Base-by-base conservation (phyloP, 345 rosid species). In the Rhizophora mangle region DNA sequence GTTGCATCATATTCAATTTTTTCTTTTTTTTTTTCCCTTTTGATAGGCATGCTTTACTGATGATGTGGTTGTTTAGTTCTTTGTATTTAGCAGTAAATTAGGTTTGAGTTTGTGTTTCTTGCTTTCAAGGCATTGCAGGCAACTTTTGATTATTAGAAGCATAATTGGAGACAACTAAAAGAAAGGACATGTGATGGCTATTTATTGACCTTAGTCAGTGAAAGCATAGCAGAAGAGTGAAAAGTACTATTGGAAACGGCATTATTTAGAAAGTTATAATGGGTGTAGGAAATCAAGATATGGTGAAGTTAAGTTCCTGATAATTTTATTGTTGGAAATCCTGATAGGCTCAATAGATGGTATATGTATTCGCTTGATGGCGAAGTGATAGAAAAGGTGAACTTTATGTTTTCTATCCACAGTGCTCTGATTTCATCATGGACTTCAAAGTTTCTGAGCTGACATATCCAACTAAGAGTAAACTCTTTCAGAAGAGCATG, bases 31-130 rank as follows among this genome's bases (percentile, higher is more conserved):
- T 6, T 61, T 21, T 18, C 9, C 16, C 36, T 6, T 61, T 36
- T 21, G 52, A 65, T 65, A 30, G 61, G 58, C 27, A 61, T 43
- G 49, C 70, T 37, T 65, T 21, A 9, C 59, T 2, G 18, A 26
- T 49, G n/a, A 24, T 3, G 58, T 6, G 55, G 20, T 29, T 7
- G 8, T 8, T 19, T 3, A 2, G 10, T 46, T 19, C 20, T 60
- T 39, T 31, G 22, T n/a, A 32, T 8, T 8, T 37, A 53, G 18
- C 49, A 52, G 58, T 29, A 21, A 53, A 36, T 30, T 75, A 65
- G 22, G 24, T 56, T 31, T 27, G 60, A 49, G 15, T 64, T 43
- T 54, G 52, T 34, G 57, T 29, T 61, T 6, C 21, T 47, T 29
- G 3, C 32, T 21, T 39, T 21, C 31, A 10, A 62, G 62, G 27